A percentile compares a stretch with the other conserved stretches of the same genome.
phyloP scores from a whole-genome alignment of 2,329 filamentous ascomycete species.

The Verticillium dahliae region DNA sequence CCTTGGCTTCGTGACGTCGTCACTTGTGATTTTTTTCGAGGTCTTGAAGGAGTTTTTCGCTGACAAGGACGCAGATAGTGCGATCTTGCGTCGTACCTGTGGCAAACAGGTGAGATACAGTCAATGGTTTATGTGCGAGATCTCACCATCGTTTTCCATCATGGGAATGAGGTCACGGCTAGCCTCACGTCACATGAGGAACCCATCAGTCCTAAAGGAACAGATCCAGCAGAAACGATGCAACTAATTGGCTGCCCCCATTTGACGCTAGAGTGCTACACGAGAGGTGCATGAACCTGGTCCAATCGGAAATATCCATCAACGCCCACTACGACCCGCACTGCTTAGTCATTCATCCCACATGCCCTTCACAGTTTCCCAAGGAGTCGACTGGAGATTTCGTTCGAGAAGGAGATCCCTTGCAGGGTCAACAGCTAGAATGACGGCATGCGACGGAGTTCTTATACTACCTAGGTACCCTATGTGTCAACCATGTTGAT shows the following conservation, averaged over 20 bases:
- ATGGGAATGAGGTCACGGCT: neutral
- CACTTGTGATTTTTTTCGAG: neutral
- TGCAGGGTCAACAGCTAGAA: too few relatives aligned
- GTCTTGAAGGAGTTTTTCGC: neutral
- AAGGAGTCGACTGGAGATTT: too few relatives aligned
- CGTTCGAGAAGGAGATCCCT: too few relatives aligned
- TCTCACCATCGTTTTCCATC: neutral
- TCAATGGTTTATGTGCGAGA: neutral
- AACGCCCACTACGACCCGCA: neutral
- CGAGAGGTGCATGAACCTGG: conserved; percentile 13
- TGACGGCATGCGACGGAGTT: too few relatives aligned
- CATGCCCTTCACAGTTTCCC: neutral
- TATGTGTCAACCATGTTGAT: too few relatives aligned
- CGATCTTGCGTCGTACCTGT: neutral
- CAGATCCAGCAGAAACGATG: neutral
- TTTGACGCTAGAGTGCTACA: conserved; percentile 9
- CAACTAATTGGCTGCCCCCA: neutral
- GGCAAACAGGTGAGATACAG: neutral
- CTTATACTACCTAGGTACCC: too few relatives aligned
- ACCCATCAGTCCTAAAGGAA: neutral
- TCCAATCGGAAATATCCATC: conserved; percentile 9
- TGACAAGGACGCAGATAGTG: neutral
- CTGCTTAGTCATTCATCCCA: neutral
- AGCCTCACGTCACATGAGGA: neutral
- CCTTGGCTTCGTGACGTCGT: neutral